Evolutionary conservation across 148 eudicot genomes (phyloP).

Genomic region (Cornus florida): DNA sequence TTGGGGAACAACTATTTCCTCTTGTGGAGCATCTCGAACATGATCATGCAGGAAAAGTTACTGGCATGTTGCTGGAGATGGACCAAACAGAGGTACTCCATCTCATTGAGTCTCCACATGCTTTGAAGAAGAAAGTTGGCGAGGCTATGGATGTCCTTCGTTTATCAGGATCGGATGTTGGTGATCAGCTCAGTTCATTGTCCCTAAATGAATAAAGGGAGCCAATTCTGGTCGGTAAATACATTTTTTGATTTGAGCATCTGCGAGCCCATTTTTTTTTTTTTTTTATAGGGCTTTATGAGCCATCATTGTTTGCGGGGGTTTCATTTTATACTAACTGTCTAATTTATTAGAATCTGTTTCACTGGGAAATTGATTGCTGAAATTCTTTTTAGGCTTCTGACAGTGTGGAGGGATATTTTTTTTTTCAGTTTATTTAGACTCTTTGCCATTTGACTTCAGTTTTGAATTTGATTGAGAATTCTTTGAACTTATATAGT

Average conservation of each 20-base stretch:
- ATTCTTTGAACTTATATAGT: too few species aligned
- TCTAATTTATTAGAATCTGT: background rate
- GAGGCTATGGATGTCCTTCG: conserved; percentile 54
- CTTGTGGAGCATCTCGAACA: conserved; percentile 45
- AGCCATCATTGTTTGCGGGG: background rate
- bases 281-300: conserved; percentile 8
- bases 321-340: background rate
- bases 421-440: background rate
- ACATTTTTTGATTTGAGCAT: background rate
- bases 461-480: too few species aligned
- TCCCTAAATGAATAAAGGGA: conserved; percentile 17
- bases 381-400: background rate
- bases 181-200: conserved; percentile 30
- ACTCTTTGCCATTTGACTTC: background rate
- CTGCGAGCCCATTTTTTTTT: conserved; percentile 1
- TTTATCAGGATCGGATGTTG: conserved; percentile 18
- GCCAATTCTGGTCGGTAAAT: background rate
- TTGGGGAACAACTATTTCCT: conserved; percentile 51
- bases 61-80: conserved; percentile 57
- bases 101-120: conserved; percentile 54
- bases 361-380: background rate
- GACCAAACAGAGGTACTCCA: conserved; percentile 58
- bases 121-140: conserved; percentile 45
- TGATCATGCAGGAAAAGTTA: conserved; percentile 45
- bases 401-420: background rate